Conservation (phyloP, 108 stramenopile genomes). For the Nitzschia inconspicua region DNA sequence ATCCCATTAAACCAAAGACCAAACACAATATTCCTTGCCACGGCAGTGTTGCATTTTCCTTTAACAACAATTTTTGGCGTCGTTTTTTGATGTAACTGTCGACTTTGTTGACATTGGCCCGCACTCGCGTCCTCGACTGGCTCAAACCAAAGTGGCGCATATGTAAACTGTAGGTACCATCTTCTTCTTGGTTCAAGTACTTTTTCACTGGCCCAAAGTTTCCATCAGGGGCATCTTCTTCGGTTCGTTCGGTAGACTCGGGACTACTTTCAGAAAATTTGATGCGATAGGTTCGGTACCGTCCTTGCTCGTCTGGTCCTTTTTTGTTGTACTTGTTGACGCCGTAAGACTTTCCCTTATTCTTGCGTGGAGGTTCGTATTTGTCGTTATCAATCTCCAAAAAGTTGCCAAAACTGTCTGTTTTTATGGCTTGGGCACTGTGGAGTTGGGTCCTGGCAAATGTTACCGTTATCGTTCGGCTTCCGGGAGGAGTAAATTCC, state of each 20-base stretch:
- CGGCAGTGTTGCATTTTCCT: conserved; percentile 52
- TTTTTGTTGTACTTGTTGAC: conserved; percentile 44
- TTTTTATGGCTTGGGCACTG: conserved; percentile 51
- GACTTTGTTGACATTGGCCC: conserved; percentile 55
- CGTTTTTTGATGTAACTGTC: conserved; percentile 62
- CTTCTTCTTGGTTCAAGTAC: conserved; percentile 1
- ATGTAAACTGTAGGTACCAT: conserved; percentile 32
- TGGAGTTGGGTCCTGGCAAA: conserved; percentile 60
- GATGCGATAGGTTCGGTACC: conserved; percentile 54
- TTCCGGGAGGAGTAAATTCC: conserved; percentile 34
- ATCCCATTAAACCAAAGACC: conserved; percentile 64
- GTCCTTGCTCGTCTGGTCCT: conserved; percentile 65
- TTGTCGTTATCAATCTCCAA: conserved; percentile 26
- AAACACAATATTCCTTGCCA: conserved; percentile 66
- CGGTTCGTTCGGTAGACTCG: conserved; percentile 2
- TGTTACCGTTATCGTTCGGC: conserved; percentile 7
- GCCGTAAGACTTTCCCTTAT: conserved; percentile 29
- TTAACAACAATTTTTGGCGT: conserved; percentile 55
- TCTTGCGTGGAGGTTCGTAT: conserved; percentile 22
- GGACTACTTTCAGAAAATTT: conserved; percentile 7
- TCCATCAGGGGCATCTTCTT: conserved; percentile 10
- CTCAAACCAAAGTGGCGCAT: conserved; percentile 64
- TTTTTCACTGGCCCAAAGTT: conserved; percentile 6
- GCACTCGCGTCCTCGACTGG: conserved; percentile 53
- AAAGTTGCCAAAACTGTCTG: conserved; percentile 38